Conservation (phyloP, 805 yeast genomes). For the Metschnikowia hibisci region DNA sequence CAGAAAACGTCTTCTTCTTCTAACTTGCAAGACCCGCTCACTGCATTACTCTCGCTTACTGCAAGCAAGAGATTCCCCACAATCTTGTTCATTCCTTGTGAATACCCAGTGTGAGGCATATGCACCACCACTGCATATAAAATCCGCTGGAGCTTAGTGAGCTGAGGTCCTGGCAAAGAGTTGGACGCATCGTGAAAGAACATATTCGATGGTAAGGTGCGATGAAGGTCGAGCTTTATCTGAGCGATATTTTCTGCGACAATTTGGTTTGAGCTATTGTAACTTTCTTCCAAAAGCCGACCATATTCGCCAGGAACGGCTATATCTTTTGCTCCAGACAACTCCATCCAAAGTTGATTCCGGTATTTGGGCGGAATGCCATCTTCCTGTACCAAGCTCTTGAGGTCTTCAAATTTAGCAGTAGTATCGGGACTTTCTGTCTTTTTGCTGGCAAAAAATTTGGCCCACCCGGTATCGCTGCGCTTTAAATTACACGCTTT, state of each 20-base stretch:
- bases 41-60: conserved; percentile 18
- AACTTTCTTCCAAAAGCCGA: conserved; percentile 20
- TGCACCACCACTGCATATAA: conserved; percentile 48
- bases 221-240: conserved; percentile 48
- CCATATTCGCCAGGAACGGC: conserved; percentile 47
- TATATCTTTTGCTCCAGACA: conserved; percentile 46
- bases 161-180: conserved; percentile 51
- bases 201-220: conserved; percentile 54
- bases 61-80: conserved; percentile 48
- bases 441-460: conserved; percentile 20
- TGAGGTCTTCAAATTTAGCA: conserved; percentile 11
- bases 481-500: conserved; percentile 34
- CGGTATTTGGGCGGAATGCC: conserved; percentile 51
- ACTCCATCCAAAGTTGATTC: conserved; percentile 48
- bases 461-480: conserved; percentile 12
- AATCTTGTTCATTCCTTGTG: conserved; percentile 62
- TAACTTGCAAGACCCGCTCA: conserved; percentile 9
- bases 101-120: conserved; percentile 49
- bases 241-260: conserved; percentile 37
- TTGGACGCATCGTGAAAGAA: conserved; percentile 41
- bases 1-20: conserved; percentile 51
- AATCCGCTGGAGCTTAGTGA: conserved; percentile 42
- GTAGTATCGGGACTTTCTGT: conserved; percentile 8
- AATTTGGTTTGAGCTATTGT: neutral
- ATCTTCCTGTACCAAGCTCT: conserved; percentile 29